phyloP scores from a whole-genome alignment of 202 grass and related monocot species.

The Dendrocalamus latiflorus region DNA sequence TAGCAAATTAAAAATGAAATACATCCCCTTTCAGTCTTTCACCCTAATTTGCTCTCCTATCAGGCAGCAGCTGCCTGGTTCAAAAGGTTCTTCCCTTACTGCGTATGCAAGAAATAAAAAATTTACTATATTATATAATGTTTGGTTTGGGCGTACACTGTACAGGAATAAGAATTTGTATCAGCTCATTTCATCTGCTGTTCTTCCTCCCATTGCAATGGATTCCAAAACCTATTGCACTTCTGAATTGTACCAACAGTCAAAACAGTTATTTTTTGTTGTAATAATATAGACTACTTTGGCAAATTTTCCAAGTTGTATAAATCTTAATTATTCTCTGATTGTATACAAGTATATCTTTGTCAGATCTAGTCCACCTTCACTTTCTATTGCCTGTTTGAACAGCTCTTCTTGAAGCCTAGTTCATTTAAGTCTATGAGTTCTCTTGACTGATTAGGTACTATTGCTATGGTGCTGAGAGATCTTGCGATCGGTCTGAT shows the following conservation, averaged over 20 bases:
- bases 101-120: neutral
- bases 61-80: neutral
- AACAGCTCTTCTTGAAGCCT: neutral
- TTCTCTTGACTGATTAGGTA: slow-evolving; percentile 3
- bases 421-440: neutral
- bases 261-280: neutral
- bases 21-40: neutral
- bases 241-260: neutral
- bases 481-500: too few species aligned
- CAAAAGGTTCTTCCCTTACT: neutral
- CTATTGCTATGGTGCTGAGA: too few species aligned
- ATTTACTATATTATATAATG: neutral
- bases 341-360: neutral
- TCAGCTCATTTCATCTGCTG: neutral
- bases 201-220: neutral
- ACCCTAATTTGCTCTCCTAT: neutral
- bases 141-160: neutral
- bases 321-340: neutral
- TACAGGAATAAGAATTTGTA: neutral
- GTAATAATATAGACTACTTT: neutral
- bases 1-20: neutral
- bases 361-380: neutral
- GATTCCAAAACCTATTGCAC: neutral
- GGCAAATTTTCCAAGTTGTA: neutral
- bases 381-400: slow-evolving; percentile 4